Conservation (phyloP, 805 yeast species). For the Zygosaccharomyces pseudorouxii region DNA sequence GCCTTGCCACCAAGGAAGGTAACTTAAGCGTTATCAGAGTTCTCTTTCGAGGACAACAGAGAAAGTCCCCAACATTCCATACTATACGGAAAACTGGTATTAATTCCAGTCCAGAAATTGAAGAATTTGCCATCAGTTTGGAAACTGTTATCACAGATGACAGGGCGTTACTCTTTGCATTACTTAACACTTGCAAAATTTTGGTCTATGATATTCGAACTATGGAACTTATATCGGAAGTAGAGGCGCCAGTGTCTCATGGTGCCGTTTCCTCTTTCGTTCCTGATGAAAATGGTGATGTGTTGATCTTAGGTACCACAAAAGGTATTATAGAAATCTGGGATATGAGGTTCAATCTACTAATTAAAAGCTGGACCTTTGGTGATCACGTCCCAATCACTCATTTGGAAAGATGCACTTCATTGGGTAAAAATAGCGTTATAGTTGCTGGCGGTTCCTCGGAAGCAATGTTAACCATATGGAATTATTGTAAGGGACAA, state of each 20-base stretch:
- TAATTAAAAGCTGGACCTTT: slow-evolving; percentile 60
- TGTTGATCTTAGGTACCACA: slow-evolving; percentile 73
- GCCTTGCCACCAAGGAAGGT: slow-evolving; percentile 43
- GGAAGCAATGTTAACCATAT: slow-evolving; percentile 55
- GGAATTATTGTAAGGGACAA: slow-evolving; percentile 67
- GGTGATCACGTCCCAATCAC: slow-evolving; percentile 47
- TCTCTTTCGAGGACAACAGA: slow-evolving; percentile 24
- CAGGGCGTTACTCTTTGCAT: slow-evolving; percentile 42
- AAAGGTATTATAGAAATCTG: slow-evolving; percentile 72
- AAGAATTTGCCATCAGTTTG: slow-evolving; percentile 43
- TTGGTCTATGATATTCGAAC: slow-evolving; percentile 54
- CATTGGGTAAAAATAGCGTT: slow-evolving; percentile 36
- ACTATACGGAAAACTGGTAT: slow-evolving; percentile 23
- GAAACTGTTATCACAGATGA: slow-evolving; percentile 40
- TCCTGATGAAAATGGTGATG: slow-evolving; percentile 47
- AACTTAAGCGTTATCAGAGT: slow-evolving; percentile 37
- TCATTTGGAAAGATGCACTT: slow-evolving; percentile 40
- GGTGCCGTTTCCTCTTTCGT: slow-evolving; percentile 64
- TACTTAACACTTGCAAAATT: slow-evolving; percentile 52
- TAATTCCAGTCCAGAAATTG: slow-evolving; percentile 22
- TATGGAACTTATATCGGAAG: slow-evolving; percentile 40
- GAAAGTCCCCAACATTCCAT: slow-evolving; percentile 17
- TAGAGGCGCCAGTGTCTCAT: slow-evolving; percentile 55
- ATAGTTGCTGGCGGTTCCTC: slow-evolving; percentile 66
- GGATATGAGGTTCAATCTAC: slow-evolving; percentile 68